phyloP scores from a whole-genome alignment of 208 protist species.

The Acanthamoeba lenticulata region DNA sequence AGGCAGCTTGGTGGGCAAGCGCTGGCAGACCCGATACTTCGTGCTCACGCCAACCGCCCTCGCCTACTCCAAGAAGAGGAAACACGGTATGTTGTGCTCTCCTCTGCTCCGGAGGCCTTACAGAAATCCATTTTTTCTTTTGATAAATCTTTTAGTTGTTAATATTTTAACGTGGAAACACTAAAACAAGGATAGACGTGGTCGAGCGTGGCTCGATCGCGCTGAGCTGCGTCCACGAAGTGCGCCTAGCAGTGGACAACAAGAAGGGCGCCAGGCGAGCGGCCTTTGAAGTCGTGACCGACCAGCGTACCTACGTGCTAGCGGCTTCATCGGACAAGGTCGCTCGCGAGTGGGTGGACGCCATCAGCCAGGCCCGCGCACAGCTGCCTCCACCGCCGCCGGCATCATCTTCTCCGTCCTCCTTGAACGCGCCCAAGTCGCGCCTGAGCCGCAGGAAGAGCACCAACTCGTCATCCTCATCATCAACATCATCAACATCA shows the following conservation, averaged over 20 bases:
- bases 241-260: too few relatives aligned
- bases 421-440: neutral
- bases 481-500: too few relatives aligned
- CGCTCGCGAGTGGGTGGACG: neutral
- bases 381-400: neutral
- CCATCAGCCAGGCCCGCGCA: neutral
- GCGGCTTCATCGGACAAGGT: neutral
- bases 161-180: too few relatives aligned
- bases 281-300: neutral
- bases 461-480: too few relatives aligned
- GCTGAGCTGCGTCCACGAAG: too few relatives aligned
- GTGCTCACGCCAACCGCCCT: neutral
- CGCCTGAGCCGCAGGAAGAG: neutral
- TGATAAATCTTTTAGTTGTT: too few relatives aligned
- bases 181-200: too few relatives aligned
- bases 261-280: too few relatives aligned
- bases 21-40: constrained; percentile 8
- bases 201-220: too few relatives aligned
- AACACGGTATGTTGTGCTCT: too few relatives aligned
- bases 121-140: too few relatives aligned
- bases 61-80: constrained; percentile 16
- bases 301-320: neutral
- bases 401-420: neutral
- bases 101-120: too few relatives aligned
- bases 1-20: neutral